Evolutionary conservation across 2,329 filamentous ascomycete genomes (phyloP).

Genomic region (Paecilomyces sp.): DNA sequence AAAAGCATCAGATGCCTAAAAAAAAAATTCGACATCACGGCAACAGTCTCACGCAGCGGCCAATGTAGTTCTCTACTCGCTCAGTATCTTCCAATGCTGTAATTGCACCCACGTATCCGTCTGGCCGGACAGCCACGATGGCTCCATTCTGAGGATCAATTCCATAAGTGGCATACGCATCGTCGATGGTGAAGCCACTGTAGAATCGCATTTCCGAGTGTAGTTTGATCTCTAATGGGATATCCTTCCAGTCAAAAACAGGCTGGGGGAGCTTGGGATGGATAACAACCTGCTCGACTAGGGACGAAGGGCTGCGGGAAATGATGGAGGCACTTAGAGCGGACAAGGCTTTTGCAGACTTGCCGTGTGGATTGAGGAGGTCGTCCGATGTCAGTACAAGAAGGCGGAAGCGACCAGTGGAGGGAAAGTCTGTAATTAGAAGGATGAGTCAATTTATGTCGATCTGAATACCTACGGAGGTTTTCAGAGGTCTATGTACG

Average conservation of each 20-base stretch:
- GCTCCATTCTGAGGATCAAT: slow-evolving; percentile 22
- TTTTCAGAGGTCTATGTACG: not conserved
- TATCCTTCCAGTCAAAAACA: slow-evolving; percentile 25
- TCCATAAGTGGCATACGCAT: slow-evolving; percentile 30
- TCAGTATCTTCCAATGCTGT: not conserved
- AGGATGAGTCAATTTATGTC: not conserved
- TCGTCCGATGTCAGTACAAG: slow-evolving; percentile 27
- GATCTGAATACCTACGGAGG: not conserved
- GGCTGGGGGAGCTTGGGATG: slow-evolving; percentile 19
- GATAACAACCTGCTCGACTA: slow-evolving; percentile 28
- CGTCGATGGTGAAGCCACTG: slow-evolving; percentile 24
- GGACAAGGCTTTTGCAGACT: slow-evolving; percentile 16
- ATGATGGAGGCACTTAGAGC: slow-evolving; percentile 15
- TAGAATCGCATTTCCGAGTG: slow-evolving; percentile 30
- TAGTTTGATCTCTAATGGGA: slow-evolving; percentile 22
- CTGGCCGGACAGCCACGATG: slow-evolving; percentile 29
- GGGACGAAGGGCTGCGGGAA: slow-evolving; percentile 15
- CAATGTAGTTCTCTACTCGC: not conserved
- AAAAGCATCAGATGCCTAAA: not conserved
- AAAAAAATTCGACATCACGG: not conserved
- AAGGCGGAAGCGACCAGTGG: slow-evolving; percentile 31
- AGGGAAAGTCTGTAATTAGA: slow-evolving; percentile 21
- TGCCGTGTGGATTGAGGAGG: slow-evolving; percentile 21
- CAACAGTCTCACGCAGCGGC: not conserved
- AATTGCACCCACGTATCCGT: slow-evolving; percentile 28